Evolutionary conservation across 2,329 filamentous ascomycete species (phyloP), one percentile per base, ranked within the genome.

Genomic region (Fusarium sp.): DNA sequence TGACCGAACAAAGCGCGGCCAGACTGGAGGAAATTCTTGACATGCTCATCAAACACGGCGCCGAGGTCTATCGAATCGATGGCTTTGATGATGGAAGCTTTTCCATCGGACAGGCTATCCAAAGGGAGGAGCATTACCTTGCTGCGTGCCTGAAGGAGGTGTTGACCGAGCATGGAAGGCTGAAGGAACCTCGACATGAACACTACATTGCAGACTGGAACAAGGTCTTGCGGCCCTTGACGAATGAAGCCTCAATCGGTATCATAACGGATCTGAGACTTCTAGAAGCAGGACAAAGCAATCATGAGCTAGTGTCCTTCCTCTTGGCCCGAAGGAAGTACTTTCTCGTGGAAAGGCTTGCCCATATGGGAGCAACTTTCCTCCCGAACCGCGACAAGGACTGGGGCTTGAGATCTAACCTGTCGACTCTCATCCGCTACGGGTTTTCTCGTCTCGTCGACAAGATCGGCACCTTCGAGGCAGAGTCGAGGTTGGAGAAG

Each of bases 11-110:
- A 6, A 57, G 64, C 6, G 63, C 70, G 22, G 50, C 63, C 5
- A 62, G 77, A 18, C 68, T 77, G 35, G 74, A 74, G 6, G 77
- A 78, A 27, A 79, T 79, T 31, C n/a, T 79, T 9, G 68, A 75
- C 10, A 66, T 79, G 71, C 63, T 80, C 2, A 56, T 74, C 20
- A 16, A 69, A 11, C 31, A 67, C 54, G 71, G 71, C 3, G 71
- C 59, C n/a, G 42, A 77, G 33, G 4, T 60, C 10, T 70, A 68
- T 56, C n/a, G 29, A 29, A 13, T 71, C 16, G 10, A n/a, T 5
- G 22, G 38, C 18, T 9, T 16, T n/a, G 22, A 11, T 13, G 16
- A 27, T 29, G 10, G 20, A 18, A 16, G 22, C 29, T 11, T 22
- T 5, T n/a, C 16, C 8, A 65, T 71, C 36, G 4, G 13, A 3